Conservation (phyloP, 441 rosid genomes). For the Gossypium trilobum region DNA sequence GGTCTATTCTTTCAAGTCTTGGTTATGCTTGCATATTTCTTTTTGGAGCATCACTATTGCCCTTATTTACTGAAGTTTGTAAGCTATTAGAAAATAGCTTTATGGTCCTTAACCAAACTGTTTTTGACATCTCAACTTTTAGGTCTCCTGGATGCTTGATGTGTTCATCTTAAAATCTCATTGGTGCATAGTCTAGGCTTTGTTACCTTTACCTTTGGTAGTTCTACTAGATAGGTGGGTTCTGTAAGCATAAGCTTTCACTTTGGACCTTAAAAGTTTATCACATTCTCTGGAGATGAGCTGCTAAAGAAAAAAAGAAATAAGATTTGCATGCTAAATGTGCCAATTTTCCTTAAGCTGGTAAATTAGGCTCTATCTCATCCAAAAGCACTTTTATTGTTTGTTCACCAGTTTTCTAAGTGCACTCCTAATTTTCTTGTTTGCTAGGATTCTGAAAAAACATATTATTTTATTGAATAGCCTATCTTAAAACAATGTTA, state of each 20-base stretch:
- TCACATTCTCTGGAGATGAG: background rate
- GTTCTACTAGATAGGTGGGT: background rate
- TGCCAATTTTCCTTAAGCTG: background rate
- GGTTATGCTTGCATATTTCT: background rate
- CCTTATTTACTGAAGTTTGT: slow-evolving; percentile 6
- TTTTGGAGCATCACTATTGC: background rate
- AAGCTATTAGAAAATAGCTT: background rate
- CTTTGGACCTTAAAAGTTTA: background rate
- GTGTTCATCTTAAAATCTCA: background rate
- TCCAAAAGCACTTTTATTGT: background rate
- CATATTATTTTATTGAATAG: background rate
- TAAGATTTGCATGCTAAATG: background rate
- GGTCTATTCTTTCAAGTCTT: background rate
- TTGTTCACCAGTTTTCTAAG: background rate
- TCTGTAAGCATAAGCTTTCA: background rate
- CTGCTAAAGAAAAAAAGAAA: background rate
- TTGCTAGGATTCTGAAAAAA: slow-evolving; percentile 19
- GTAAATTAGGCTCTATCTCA: background rate
- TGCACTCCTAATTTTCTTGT: background rate
- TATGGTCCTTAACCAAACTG: background rate
- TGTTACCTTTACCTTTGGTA: background rate
- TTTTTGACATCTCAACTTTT: slow-evolving; percentile 3
- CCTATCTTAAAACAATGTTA: background rate
- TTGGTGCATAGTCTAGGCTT: background rate
- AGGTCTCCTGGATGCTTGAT: background rate